These are phyloP conservation scores for Triangularia setosa DNA, from an alignment of 2,329 filamentous ascomycete genomes.

Conservation along the genomic window DNA sequence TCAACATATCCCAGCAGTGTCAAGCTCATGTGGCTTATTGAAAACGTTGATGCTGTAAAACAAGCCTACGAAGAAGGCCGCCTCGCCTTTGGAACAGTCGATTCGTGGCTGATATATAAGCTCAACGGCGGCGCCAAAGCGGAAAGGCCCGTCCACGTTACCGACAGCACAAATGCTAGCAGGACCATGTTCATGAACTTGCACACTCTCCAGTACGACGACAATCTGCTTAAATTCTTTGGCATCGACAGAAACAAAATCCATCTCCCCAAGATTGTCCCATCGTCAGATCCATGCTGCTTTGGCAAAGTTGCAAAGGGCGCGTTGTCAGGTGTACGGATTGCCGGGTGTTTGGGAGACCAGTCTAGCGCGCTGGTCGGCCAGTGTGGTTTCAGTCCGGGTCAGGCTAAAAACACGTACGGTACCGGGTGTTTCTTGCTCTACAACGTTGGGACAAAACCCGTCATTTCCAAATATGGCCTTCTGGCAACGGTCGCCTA, in stretches of 20 bases:
- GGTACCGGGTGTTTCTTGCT: constrained; percentile 86
- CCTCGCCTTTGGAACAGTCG: constrained; percentile 81
- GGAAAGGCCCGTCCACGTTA: constrained; percentile 63
- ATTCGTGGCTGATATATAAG: constrained; percentile 82
- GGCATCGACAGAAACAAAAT: constrained; percentile 65
- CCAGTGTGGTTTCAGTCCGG: constrained; percentile 77
- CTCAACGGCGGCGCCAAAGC: constrained; percentile 69
- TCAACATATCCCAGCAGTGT: constrained; percentile 86
- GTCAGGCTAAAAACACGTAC: constrained; percentile 86
- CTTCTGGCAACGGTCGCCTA: constrained; percentile 85
- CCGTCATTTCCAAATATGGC: constrained; percentile 79
- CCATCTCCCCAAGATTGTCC: constrained; percentile 75
- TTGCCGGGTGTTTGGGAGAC: constrained; percentile 82
- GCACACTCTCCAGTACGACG: constrained; percentile 73
- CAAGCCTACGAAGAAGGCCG: constrained; percentile 72
- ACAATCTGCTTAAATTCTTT: constrained; percentile 74
- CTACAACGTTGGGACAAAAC: constrained; percentile 81
- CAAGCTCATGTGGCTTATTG: constrained; percentile 79
- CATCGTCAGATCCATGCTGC: constrained; percentile 68
- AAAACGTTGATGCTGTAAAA: constrained; percentile 65
- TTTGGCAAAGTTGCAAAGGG: constrained; percentile 68
- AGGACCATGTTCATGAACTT: constrained; percentile 95
- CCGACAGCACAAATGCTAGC: constrained; percentile 83
- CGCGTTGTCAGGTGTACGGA: constrained; percentile 63
- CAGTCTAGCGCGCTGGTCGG: constrained; percentile 84